Evolutionary conservation across 2,329 filamentous ascomycete genomes (phyloP).

Genomic region (Calycina herbarum): DNA sequence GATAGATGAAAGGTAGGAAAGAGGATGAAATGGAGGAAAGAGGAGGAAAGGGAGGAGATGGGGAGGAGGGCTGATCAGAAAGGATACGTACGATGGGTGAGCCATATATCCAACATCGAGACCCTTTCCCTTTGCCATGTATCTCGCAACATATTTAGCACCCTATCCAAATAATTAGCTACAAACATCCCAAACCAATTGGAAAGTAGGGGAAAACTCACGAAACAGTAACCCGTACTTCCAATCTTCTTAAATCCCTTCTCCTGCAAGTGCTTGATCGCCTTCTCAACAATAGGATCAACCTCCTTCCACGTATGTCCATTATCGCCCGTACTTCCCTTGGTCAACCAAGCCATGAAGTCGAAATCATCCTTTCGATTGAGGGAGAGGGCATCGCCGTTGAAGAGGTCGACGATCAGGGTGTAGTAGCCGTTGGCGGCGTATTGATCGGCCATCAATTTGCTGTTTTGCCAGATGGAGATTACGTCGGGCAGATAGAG

Average conservation of each 20-base stretch:
- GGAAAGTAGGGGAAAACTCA: constrained; percentile 13
- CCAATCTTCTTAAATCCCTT: constrained; percentile 61
- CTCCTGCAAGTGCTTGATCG: constrained; percentile 58
- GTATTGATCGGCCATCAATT: constrained; percentile 72
- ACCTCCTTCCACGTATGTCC: constrained; percentile 34
- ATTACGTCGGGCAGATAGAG: constrained; percentile 37
- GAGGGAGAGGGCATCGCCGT: constrained; percentile 60
- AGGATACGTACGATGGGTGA: constrained; percentile 59
- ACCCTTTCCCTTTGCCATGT: constrained; percentile 55
- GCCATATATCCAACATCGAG: constrained; percentile 72
- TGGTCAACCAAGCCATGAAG: constrained; percentile 48
- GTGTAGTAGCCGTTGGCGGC: constrained; percentile 59
- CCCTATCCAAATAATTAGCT: constrained; percentile 42
- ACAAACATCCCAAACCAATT: not conserved
- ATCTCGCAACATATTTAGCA: constrained; percentile 72
- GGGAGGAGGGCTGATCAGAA: not conserved
- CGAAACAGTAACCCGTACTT: constrained; percentile 71
- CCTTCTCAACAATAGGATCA: constrained; percentile 45
- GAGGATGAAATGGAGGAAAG: not conserved
- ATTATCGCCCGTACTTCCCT: constrained; percentile 36
- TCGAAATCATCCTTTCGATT: constrained; percentile 49
- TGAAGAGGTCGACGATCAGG: constrained; percentile 70
- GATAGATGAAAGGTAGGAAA: not conserved
- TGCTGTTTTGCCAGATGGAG: constrained; percentile 50
- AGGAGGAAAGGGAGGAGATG: not conserved